Conservation (phyloP, 202 grass and related monocot species). For the Panicum virgatum region DNA sequence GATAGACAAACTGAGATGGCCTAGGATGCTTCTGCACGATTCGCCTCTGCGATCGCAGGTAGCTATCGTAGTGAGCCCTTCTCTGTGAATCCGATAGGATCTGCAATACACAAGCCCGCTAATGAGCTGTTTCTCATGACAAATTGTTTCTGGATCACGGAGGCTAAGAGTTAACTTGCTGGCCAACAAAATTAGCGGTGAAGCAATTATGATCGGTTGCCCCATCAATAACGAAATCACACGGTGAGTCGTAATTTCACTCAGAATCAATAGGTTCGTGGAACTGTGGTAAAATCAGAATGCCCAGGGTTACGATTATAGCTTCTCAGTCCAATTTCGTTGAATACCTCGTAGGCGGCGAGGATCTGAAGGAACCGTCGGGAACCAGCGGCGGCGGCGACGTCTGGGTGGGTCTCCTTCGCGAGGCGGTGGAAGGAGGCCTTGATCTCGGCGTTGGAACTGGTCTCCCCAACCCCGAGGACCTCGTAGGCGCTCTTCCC, state of each 20-base stretch:
- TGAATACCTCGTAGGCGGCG: constrained; percentile 80
- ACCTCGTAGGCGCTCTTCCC: constrained; percentile 92
- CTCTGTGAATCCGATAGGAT: constrained; percentile 83
- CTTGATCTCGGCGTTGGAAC: constrained; percentile 85
- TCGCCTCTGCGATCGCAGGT: constrained; percentile 64
- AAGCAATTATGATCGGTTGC: neutral
- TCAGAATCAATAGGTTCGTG: neutral
- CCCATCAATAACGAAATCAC: neutral
- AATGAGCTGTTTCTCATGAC: neutral
- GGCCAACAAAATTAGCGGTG: neutral
- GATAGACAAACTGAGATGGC: constrained; percentile 48
- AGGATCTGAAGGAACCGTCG: constrained; percentile 79
- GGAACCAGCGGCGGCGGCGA: constrained; percentile 52
- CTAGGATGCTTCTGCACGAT: constrained; percentile 51
- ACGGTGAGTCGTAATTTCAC: neutral
- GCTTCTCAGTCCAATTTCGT: neutral
- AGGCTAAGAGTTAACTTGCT: neutral
- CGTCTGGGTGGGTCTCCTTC: constrained; percentile 95
- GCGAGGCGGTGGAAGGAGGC: constrained; percentile 82
- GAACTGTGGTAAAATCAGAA: neutral
- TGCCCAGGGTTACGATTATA: neutral
- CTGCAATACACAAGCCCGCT: constrained; percentile 37
- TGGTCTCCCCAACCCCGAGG: constrained; percentile 63
- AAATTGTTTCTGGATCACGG: neutral
- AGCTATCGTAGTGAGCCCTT: constrained; percentile 81